Conservation (phyloP, 495 filamentous ascomycete species). For the Penicillium egyptiacum region DNA sequence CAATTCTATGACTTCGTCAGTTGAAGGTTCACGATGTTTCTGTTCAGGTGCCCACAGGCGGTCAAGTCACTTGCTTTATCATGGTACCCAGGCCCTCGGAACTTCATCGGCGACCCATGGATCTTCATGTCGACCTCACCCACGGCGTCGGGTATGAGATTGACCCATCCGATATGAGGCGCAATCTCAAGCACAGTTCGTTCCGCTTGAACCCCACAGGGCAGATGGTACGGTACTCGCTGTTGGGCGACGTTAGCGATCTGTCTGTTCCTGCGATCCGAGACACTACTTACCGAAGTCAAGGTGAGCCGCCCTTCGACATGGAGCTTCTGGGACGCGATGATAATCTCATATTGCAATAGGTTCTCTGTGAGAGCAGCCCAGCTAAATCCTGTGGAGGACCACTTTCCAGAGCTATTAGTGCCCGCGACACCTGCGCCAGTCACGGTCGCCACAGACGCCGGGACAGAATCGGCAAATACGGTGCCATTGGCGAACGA, state of each 20-base stretch:
- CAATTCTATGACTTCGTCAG: slow-evolving; percentile 29
- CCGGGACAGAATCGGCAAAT: slow-evolving; percentile 21
- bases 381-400: slow-evolving; percentile 22
- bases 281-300: slow-evolving; percentile 15
- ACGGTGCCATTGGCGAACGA: slow-evolving; percentile 29
- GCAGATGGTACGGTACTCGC: slow-evolving; percentile 17
- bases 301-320: slow-evolving; percentile 18
- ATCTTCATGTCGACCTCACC: slow-evolving; percentile 33
- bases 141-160: slow-evolving; percentile 33
- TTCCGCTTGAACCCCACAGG: slow-evolving; percentile 17
- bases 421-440: background rate
- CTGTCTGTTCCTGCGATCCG: too few species aligned
- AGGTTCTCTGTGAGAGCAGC: slow-evolving; percentile 4
- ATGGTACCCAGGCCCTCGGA: slow-evolving; percentile 42
- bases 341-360: slow-evolving; percentile 18
- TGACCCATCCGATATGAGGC: slow-evolving; percentile 40
- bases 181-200: slow-evolving; percentile 24
- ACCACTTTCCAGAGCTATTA: slow-evolving; percentile 18
- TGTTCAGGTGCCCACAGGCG: too few species aligned
- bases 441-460: slow-evolving; percentile 18
- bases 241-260: background rate
- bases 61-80: slow-evolving; percentile 34
- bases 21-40: background rate
- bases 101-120: slow-evolving; percentile 26
- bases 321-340: slow-evolving; percentile 19